These are phyloP conservation scores for Nitzschia sp. DNA, from an alignment of 108 stramenopile genomes.

Conservation along the genomic window DNA sequence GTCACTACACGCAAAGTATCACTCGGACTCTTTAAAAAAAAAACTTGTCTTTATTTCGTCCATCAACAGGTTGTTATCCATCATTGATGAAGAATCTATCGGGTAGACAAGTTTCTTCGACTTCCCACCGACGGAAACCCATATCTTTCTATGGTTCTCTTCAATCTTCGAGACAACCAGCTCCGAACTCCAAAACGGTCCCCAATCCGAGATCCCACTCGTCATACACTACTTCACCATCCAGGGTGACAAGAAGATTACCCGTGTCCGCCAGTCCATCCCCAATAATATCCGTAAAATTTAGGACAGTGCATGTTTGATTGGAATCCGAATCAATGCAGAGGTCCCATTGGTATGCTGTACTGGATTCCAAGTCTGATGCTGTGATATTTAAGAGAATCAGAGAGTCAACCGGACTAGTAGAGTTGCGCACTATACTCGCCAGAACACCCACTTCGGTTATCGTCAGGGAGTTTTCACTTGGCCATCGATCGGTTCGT, in stretches of 20 bases:
- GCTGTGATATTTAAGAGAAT: background rate
- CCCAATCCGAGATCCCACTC: background rate
- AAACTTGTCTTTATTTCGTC: no score
- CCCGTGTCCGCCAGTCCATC: background rate
- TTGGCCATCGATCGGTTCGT: background rate
- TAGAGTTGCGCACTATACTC: no score
- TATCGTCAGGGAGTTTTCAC: background rate
- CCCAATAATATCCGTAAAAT: background rate
- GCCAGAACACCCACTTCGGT: no score
- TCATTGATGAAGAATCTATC: no score
- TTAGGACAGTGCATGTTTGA: background rate
- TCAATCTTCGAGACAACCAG: slow-evolving; percentile 1
- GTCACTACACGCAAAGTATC: no score
- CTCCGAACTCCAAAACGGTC: background rate
- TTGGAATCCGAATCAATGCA: background rate
- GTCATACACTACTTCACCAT: background rate
- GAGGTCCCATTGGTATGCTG: background rate
- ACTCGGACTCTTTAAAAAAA: no score
- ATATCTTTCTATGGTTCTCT: no score
- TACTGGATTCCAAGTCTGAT: background rate
- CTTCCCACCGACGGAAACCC: no score
- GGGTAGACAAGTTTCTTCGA: no score
- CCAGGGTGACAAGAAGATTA: background rate
- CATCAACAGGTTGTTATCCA: no score
- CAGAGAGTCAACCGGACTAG: no score